Percentiles rank a stretch among this genome's conserved stretches.
Conservation (phyloP, 2,329 filamentous ascomycete species). For the Thielaviopsis euricoi region DNA sequence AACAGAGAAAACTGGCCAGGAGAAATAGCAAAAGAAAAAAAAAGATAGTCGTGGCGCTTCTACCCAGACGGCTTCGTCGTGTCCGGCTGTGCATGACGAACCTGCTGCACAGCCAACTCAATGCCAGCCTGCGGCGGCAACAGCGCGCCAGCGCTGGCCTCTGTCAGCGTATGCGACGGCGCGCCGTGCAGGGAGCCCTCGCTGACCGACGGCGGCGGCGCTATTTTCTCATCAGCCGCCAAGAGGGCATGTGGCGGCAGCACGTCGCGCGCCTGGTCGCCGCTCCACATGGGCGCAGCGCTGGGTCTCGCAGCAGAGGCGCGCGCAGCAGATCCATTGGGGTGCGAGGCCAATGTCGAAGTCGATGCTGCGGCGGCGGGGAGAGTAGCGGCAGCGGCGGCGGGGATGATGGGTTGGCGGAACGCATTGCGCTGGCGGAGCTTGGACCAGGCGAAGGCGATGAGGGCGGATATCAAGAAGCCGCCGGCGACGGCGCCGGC, state of each 20-base stretch:
- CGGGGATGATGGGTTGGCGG: not conserved
- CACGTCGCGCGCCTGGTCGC: not conserved
- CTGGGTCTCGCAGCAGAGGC: too few relatives aligned
- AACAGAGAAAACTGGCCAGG: too few relatives aligned
- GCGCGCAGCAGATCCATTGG: too few relatives aligned
- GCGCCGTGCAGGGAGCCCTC: not conserved
- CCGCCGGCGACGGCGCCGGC: slow-evolving; percentile 5
- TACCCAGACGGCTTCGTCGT: not conserved
- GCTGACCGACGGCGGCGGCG: not conserved
- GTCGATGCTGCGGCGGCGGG: too few relatives aligned
- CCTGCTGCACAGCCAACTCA: not conserved
- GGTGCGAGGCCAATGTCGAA: too few relatives aligned
- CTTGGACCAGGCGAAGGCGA: slow-evolving; percentile 1
- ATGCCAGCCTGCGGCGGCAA: not conserved
- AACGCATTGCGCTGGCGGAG: not conserved
- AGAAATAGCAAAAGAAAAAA: too few relatives aligned
- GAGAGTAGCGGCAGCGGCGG: not conserved
- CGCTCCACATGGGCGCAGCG: not conserved
- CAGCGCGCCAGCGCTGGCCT: not conserved
- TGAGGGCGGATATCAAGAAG: not conserved
- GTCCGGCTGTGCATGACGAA: not conserved
- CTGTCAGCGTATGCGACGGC: not conserved
- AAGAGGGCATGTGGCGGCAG: not conserved
- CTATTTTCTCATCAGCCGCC: not conserved
- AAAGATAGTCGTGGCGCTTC: too few relatives aligned